Evolutionary conservation across 352 stramenopile species (phyloP), one percentile per base, ranked within the genome.

Genomic region (Pilasporangium apinafurcum): DNA sequence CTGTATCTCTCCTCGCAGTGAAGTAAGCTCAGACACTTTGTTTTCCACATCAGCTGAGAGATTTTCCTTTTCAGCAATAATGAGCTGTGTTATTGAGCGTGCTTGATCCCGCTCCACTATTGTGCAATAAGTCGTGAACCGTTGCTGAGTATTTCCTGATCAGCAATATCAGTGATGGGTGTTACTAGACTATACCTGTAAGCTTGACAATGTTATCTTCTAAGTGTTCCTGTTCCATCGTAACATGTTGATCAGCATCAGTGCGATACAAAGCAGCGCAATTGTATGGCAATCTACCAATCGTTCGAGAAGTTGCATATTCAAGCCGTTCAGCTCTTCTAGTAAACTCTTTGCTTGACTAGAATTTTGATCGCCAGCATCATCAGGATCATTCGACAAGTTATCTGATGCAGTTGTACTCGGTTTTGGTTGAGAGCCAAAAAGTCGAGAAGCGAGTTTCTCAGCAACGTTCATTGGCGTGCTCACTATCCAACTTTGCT

Each of bases 271-370:
- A 34, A 30, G 1, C 8, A 3, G 6, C 7, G n/a, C 24, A 37
- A 14, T 3, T 18, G 17, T 13, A 16, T 28, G 7, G 8, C 14
- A 48, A 53, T 58, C 13, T 60, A 91, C 78, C 68, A 91, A 59
- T 24, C 79, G 69, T 44, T 87, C 72, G 44, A 92, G 72, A 1
- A 92, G 51, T 59, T 86, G 68, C 79, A 92, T 89, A 27, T 92
- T 92, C 13, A 92, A 68, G 0, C 74, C 74, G 50, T 92, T 92
- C 8, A 92, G 63, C 40, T 92, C 79, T 44, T 92, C 73, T 21
- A 92, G 50, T 33, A 92, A 62, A 37, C 76, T 92, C 21, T 76
- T 83, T n/a, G 68, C 68, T 26, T 89, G 68, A 8, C 53, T 43
- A 17, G 39, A 40, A 22, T 67, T 65, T 10, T 34, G 53, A 5